Conservation (phyloP, 2,329 filamentous ascomycete genomes). For the Pseudocercospora cruenta region DNA sequence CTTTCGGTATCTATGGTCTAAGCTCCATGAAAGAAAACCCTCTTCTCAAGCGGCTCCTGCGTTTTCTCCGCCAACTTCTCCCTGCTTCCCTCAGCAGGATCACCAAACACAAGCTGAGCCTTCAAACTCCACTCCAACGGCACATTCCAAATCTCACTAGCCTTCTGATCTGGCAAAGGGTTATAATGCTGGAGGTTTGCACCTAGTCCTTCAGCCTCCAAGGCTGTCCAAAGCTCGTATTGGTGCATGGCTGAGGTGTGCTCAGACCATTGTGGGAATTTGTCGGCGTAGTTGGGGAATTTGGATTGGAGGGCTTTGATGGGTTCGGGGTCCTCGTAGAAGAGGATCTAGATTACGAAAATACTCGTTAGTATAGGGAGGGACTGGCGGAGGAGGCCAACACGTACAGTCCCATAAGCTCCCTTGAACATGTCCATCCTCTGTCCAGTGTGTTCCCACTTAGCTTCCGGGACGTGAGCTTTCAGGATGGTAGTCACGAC, state of each 20-base stretch:
- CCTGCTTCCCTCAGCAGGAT: slow-evolving; percentile 50
- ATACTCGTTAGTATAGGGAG: background rate
- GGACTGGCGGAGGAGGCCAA: background rate
- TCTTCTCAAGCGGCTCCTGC: slow-evolving; percentile 36
- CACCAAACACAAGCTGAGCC: slow-evolving; percentile 78
- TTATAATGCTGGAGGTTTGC: slow-evolving; percentile 94
- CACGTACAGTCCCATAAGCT: slow-evolving; percentile 75
- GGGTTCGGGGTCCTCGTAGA: slow-evolving; percentile 77
- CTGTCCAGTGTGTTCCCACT: slow-evolving; percentile 58
- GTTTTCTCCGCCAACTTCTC: slow-evolving; percentile 33
- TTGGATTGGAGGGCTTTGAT: slow-evolving; percentile 69
- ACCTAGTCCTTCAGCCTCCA: slow-evolving; percentile 82
- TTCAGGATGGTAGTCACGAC: slow-evolving; percentile 67
- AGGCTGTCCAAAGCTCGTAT: slow-evolving; percentile 76
- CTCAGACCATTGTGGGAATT: slow-evolving; percentile 74
- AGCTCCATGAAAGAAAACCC: slow-evolving; percentile 36
- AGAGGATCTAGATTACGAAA: slow-evolving; percentile 61
- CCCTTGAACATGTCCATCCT: slow-evolving; percentile 65
- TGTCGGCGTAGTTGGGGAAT: slow-evolving; percentile 74
- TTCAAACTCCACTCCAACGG: slow-evolving; percentile 75
- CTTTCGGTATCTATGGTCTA: slow-evolving; percentile 5
- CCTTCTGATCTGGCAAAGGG: slow-evolving; percentile 77
- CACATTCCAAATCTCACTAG: slow-evolving; percentile 69
- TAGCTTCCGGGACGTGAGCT: slow-evolving; percentile 67
- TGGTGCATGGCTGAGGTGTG: slow-evolving; percentile 85